A percentile compares a stretch with the other conserved stretches of the same genome.
phyloP scores from a whole-genome alignment of 2,329 filamentous ascomycete genomes.

The Penicillium psychrosexuale region DNA sequence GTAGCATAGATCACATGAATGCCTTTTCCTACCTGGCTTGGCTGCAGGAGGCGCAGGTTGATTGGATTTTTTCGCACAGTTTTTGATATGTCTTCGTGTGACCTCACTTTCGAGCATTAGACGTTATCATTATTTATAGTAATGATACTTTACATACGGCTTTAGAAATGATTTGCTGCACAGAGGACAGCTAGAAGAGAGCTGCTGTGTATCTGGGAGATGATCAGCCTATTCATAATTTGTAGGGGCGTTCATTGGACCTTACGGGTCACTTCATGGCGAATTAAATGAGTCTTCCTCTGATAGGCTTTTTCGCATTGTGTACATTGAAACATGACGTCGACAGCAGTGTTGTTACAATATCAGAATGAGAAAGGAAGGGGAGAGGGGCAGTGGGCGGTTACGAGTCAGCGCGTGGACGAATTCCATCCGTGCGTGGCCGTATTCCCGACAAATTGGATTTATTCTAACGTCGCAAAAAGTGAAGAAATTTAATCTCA shows the following conservation, averaged over 20 bases:
- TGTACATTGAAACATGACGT: constrained; percentile 27
- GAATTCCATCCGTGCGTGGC: constrained; percentile 1
- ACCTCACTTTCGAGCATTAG: constrained; percentile 24
- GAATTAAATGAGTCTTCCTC: constrained; percentile 28
- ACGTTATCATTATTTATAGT: neutral
- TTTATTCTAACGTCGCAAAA: neutral
- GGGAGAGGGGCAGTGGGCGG: neutral
- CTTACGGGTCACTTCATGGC: constrained; percentile 31
- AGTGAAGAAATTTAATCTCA: neutral
- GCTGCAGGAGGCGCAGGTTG: constrained; percentile 26
- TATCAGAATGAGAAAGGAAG: neutral
- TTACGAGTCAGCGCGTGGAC: neutral
- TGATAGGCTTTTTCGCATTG: constrained; percentile 31
- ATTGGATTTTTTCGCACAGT: constrained; percentile 30
- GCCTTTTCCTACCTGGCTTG: constrained; percentile 30
- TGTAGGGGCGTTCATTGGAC: neutral
- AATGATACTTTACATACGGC: constrained; percentile 13
- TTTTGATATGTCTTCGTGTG: constrained; percentile 29
- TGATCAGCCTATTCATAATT: constrained; percentile 6
- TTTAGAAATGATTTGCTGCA: constrained; percentile 32
- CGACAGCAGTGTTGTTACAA: neutral
- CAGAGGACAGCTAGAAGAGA: constrained; percentile 27
- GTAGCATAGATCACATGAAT: constrained; percentile 31
- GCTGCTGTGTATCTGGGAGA: constrained; percentile 23
- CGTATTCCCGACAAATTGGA: neutral